Base-by-base conservation (phyloP, 2,329 filamentous ascomycete species). In the Neoarthrinium moseri region DNA sequence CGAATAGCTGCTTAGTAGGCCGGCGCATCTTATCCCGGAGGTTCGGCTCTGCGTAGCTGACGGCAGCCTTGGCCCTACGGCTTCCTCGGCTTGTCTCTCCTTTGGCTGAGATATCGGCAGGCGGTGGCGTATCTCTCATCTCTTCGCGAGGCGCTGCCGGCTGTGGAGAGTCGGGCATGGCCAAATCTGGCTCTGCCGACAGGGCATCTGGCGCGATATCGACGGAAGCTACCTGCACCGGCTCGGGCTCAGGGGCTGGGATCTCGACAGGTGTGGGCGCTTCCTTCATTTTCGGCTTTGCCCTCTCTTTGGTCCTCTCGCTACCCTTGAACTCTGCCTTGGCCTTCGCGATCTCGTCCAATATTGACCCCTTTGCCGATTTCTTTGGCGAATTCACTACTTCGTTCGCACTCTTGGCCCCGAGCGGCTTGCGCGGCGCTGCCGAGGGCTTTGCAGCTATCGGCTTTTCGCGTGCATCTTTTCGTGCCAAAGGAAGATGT, bases 11-110 rank as follows among this genome's bases (percentile, higher is more conserved):
- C 60, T 89, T 89, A 2, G 85, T 87, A 18, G 89, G 87, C 48
- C 89, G 79, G 48, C 89, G 80, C 88, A 94, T 91, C 69, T 94
- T 94, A 60, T 85, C 86, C 51, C 86, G 78, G 33, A 94, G 72
- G 57, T 87, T 92, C 2, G 89, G 89, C 63, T 92, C 87, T 10
- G 87, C 86, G 63, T 94, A 94, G 69, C 87, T 92, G 50, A 94
- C 79, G 40, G 83, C 75, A 10, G 80, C 70, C 56, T 86, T 76
- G 38, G 81, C 80, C 52, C 89, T 79, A 53, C 89, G 75, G 55
- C 83, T 86, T 18, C 81, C 79, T 35, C 89, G 77, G 22, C 79
- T 74, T 22, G 77, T 77, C 54, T 86, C 78, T 40, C 77, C 75
- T 27, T 65, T 73, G 6, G 67, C 69, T 6, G 74, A 78, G 27